Evolutionary conservation across 179 eudicot species (phyloP), one percentile per base, ranked within the genome.

Genomic region (Beta corolliflora): DNA sequence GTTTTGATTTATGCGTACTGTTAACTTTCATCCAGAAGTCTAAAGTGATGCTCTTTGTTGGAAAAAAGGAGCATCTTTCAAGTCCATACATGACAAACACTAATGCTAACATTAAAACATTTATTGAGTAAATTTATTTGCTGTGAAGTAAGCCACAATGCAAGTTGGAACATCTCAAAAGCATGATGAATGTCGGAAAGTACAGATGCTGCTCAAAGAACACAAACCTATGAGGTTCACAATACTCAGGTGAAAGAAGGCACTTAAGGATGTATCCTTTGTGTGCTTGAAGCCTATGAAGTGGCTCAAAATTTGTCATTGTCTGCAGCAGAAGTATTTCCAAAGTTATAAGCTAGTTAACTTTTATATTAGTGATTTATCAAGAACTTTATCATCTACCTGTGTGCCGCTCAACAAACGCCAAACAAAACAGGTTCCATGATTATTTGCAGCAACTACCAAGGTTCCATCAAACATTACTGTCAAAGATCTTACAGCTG

Each of bases 401-500:
- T 96, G 97, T 50, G 92, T 91, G 64, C 96, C 97, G 16, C 86
- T 89, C 83, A 94, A 80, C 88, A 96, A 89, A 66, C 98, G 97
- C 99, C 98, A 96, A 72, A 96, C 97, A 73, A 92, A 96, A 78
- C 99, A 96, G 71, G 97, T 96, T 60, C 99, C 99, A 46, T 90
- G 81, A 72, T 91, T 96, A 77, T 96, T 96, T 79, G 99, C 99
- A 84, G 99, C 99, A 77, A 94, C 98, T 44, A 94, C 97, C 90
- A 96, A 89, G 85, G 93, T 87, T 75, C 99, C 99, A 78, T 96
- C 99, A 93, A 92, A 96, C 99, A 96, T 96, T 19, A 94, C 98
- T 59, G 98, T 92, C 82, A 96, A 86, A 44, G 99, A 96, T 83
- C 99, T 89, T 65, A 94, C 92, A 82, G 99, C 98, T 77, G 94